These are phyloP conservation scores for Zygosaccharomyces bailii DNA, from an alignment of 805 yeast species.

Conservation along the genomic window DNA sequence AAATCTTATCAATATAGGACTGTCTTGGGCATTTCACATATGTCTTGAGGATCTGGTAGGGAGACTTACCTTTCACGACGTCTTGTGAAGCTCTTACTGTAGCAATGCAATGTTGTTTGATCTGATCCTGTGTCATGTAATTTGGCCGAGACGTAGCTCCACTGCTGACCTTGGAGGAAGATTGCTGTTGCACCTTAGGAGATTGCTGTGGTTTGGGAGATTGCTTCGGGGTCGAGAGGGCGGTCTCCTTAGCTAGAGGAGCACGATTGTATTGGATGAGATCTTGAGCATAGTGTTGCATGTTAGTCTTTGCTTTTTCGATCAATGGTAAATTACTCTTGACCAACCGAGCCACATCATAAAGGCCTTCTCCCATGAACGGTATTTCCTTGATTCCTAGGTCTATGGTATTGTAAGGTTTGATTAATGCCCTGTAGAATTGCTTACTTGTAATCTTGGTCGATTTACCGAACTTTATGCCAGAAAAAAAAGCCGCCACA, in stretches of 20 bases:
- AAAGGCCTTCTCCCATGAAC: constrained; percentile 17
- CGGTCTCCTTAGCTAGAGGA: background rate
- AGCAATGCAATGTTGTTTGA: constrained; percentile 31
- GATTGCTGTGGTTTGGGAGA: background rate
- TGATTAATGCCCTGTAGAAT: constrained; percentile 13
- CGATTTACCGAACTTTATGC: constrained; percentile 23
- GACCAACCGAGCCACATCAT: constrained; percentile 17
- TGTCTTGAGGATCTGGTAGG: constrained; percentile 34
- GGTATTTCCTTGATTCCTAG: constrained; percentile 19
- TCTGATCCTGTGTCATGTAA: constrained; percentile 31
- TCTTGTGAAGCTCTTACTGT: constrained; percentile 30
- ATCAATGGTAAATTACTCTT: constrained; percentile 20
- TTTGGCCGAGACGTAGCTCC: constrained; percentile 9
- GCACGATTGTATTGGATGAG: constrained; percentile 12
- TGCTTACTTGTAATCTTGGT: constrained; percentile 4
- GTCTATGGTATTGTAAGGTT: constrained; percentile 6
- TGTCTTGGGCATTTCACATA: constrained; percentile 35
- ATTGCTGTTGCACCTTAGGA: constrained; percentile 2
- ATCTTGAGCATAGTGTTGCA: constrained; percentile 13
- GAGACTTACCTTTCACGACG: constrained; percentile 25
- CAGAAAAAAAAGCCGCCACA: constrained; percentile 15
- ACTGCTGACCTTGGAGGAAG: background rate
- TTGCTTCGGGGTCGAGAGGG: background rate
- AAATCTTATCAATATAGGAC: constrained; percentile 27
- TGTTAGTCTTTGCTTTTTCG: constrained; percentile 15